Evolutionary conservation across 2,329 filamentous ascomycete genomes (phyloP).

Genomic region (Fusarium sp.): DNA sequence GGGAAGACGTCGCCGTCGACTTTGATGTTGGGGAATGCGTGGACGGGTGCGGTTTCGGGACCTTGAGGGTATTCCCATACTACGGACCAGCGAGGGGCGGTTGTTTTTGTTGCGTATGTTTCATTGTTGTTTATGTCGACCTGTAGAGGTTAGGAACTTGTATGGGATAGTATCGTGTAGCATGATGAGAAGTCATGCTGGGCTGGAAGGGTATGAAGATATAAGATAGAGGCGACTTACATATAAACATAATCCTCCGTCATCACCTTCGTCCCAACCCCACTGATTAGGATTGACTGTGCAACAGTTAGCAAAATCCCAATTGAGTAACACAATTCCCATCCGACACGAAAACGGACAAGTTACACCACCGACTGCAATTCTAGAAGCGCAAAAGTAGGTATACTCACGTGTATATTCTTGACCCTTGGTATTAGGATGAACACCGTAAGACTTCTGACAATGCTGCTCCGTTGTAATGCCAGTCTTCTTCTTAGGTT

Average conservation of each 20-base stretch:
- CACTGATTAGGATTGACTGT: constrained; percentile 69
- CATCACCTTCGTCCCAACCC: constrained; percentile 54
- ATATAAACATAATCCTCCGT: constrained; percentile 62
- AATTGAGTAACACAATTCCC: constrained; percentile 3
- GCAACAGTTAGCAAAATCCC: constrained; percentile 20
- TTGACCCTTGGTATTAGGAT: constrained; percentile 55
- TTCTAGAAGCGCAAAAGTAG: neutral
- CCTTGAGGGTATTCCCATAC: constrained; percentile 64
- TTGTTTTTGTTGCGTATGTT: constrained; percentile 58
- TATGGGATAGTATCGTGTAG: neutral
- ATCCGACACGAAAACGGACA: neutral
- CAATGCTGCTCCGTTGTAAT: constrained; percentile 36
- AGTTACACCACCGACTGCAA: neutral
- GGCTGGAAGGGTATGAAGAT: constrained; percentile 5
- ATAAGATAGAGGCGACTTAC: constrained; percentile 51
- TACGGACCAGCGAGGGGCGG: constrained; percentile 62
- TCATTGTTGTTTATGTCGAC: constrained; percentile 62
- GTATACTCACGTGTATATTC: constrained; percentile 58
- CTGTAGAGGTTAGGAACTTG: constrained; percentile 45
- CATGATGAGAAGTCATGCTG: neutral
- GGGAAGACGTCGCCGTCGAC: constrained; percentile 59
- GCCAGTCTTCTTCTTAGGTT: constrained; percentile 40
- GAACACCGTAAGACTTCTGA: constrained; percentile 53
- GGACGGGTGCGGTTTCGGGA: constrained; percentile 57
- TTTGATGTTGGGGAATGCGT: constrained; percentile 66